Conservation (phyloP, 306 rosid species). For the Quillaja saponaria region DNA sequence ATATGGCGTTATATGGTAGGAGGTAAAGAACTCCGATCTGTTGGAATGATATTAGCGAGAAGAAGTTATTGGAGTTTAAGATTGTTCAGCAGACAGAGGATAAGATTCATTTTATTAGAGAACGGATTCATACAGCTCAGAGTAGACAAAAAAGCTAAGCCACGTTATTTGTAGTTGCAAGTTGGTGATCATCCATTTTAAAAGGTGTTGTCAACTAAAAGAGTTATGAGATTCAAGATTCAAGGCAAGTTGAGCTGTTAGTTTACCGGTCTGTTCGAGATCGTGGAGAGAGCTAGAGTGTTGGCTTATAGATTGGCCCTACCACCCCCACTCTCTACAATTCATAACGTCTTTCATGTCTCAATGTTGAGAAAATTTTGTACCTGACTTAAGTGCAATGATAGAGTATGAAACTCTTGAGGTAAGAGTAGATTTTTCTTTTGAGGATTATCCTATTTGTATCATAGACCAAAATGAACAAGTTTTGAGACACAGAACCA, state of each 20-base stretch:
- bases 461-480: background rate
- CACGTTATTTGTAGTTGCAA: background rate
- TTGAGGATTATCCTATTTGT: background rate
- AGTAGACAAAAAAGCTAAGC: too few species aligned
- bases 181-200: background rate
- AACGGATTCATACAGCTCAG: too few species aligned
- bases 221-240: background rate
- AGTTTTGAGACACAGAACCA: background rate
- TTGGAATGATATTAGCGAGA: background rate
- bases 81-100: too few species aligned
- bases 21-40: background rate
- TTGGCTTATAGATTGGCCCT: background rate
- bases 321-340: accelerated
- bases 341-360: slow-evolving; percentile 2
- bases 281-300: background rate
- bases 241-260: background rate
- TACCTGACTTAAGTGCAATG: background rate
- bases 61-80: too few species aligned
- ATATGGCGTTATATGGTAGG: background rate
- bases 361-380: too few species aligned
- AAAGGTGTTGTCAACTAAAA: background rate
- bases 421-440: background rate
- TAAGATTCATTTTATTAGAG: background rate
- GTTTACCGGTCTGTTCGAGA: too few species aligned
- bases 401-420: background rate